Percentiles rank a stretch among this genome's conserved stretches.
phyloP scores from a whole-genome alignment of 2,329 filamentous ascomycete species.

The Colletotrichum acutatum region DNA sequence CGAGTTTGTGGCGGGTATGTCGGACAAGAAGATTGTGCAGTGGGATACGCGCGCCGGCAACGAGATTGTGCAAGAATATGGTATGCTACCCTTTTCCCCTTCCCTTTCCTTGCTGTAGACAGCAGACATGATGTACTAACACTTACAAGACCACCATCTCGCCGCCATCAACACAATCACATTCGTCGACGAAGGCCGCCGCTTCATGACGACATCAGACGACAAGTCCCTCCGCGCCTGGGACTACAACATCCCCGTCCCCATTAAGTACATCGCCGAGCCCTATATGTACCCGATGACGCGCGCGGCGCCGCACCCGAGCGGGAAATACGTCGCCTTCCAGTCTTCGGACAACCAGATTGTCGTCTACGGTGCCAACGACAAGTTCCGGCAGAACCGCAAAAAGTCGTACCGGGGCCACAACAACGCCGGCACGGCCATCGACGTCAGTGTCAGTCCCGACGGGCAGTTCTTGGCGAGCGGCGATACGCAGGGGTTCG shows the following conservation, averaged over 20 bases:
- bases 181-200: conserved; percentile 92
- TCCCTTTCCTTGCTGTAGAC: not conserved
- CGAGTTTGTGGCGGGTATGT: conserved; percentile 97
- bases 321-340: conserved; percentile 93
- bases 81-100: not conserved
- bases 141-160: conserved; percentile 80
- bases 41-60: conserved; percentile 85
- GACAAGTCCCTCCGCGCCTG: conserved; percentile 96
- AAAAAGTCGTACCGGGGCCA: conserved; percentile 98
- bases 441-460: conserved; percentile 88
- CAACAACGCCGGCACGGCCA: conserved; percentile 93
- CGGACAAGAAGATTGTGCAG: conserved; percentile 98
- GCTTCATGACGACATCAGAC: conserved; percentile 98
- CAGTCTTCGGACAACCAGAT: conserved; percentile 94
- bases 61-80: conserved; percentile 91
- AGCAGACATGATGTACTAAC: conserved; percentile 1
- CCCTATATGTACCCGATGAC: conserved; percentile 98
- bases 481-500: conserved; percentile 88
- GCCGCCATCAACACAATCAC: conserved; percentile 98
- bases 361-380: conserved; percentile 91
- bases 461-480: conserved; percentile 92
- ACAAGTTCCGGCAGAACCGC: conserved; percentile 96
- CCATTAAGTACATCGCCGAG: conserved; percentile 98
- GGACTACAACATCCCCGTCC: conserved; percentile 98
- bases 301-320: conserved; percentile 84